Base-by-base conservation (phyloP, 306 rosid genomes). In the Casuarina cunninghamiana region DNA sequence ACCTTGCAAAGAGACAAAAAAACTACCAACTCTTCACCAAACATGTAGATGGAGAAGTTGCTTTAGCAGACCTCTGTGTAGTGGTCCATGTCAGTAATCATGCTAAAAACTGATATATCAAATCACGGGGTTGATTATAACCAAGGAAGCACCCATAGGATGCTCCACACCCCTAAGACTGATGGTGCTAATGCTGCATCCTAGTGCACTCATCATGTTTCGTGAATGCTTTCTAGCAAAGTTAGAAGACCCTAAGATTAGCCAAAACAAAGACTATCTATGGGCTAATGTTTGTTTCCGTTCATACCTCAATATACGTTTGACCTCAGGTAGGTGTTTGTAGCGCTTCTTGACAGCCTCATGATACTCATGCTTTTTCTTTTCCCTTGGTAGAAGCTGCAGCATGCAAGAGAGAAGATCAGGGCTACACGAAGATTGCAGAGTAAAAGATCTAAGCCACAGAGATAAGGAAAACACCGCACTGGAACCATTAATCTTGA, bases 321-420 rank as follows among this genome's bases (percentile, higher is more conserved):
- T 91, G 75, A 95, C 86, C 77, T 95, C 98, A 4, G 97, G 89
- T 72, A 95, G 97, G 82, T 89, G 96, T 79, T 77, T 91, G 82
- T 88, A 91, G 74, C 97, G 97, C 46, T 87, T 89, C 89, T 89
- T 95, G 75, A 95, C 71, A 50, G 97, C 97, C 82, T 91, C 97
- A 4, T 91, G 69, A 82, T 92, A 95, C 49, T 92, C 90, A 2
- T 95, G 98, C 78, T 54, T 95, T 84, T 86, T 92, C 70, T 81
- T 83, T 81, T 95, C 98, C 86, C 98, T 88, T 5, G 98, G 97
- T 53, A 95, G 97, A 83, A 91, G 83, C 98, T 95, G 86, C 81
- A 72, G 72, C 55, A 78, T 10, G 19, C 63, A 46, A 77, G 74
- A 37, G 10, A 50, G 38, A 83, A 53, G 53, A 4, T 49, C 82